Evolutionary conservation across 148 eudicot genomes (phyloP).

Genomic region (Limonium bicolor): DNA sequence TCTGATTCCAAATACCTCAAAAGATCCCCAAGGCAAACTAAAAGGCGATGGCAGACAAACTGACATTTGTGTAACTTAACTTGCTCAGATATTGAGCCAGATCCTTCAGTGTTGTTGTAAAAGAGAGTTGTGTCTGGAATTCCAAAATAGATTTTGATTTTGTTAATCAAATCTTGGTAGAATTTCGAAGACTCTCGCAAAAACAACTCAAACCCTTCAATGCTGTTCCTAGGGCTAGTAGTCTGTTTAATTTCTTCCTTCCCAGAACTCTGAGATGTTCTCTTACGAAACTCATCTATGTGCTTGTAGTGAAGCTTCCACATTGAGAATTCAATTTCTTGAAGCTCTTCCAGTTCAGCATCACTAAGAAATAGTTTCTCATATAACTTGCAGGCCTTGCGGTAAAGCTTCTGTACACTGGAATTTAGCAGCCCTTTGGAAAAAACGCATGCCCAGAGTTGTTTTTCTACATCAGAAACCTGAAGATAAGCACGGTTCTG

Average conservation of each 20-base stretch:
- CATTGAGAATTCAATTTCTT: conserved; percentile 47
- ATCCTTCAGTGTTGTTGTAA: conserved; percentile 12
- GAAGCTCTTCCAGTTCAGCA: conserved; percentile 34
- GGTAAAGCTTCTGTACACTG: conserved; percentile 41
- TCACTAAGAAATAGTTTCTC: conserved; percentile 46
- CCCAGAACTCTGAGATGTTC: conserved; percentile 19
- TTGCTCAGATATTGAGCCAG: conserved; percentile 22
- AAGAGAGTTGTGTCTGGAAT: conserved; percentile 31
- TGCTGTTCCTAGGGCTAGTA: conserved; percentile 6
- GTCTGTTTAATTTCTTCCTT: conserved; percentile 12
- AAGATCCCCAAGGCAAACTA: conserved; percentile 83
- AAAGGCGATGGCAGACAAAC: conserved; percentile 57
- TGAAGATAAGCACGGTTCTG: conserved; percentile 12
- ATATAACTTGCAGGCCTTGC: conserved; percentile 33
- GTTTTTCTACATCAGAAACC: conserved; percentile 50
- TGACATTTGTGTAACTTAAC: conserved; percentile 30
- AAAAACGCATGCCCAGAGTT: conserved; percentile 43
- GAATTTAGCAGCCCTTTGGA: conserved; percentile 45
- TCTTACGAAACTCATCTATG: conserved; percentile 81
- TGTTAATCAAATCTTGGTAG: conserved; percentile 46
- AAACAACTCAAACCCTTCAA: conserved; percentile 49
- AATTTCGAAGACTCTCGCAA: conserved; percentile 54
- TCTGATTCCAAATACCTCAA: conserved; percentile 67
- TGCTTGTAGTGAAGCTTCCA: conserved; percentile 96
- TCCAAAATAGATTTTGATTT: conserved; percentile 38